Evolutionary conservation across 2,329 filamentous ascomycete species (phyloP).

Genomic region (Fusarium chlamydosporum): DNA sequence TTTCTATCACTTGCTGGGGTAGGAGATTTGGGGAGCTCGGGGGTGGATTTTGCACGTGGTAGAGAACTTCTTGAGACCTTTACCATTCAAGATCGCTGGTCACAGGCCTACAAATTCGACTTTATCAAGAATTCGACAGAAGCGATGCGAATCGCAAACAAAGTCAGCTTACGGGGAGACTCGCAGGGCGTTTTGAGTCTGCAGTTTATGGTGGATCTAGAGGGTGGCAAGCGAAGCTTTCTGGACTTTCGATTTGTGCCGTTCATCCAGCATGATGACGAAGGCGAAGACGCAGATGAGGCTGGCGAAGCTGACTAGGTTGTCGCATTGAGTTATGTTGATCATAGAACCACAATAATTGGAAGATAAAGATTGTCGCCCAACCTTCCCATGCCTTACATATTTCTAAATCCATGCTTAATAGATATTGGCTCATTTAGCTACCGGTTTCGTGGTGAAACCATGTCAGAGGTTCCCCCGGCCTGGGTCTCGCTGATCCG

Average conservation of each 20-base stretch:
- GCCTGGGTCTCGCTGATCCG: slow-evolving; percentile 31
- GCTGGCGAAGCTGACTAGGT: slow-evolving; percentile 27
- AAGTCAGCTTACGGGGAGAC: slow-evolving; percentile 92
- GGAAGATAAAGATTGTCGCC: slow-evolving; percentile 7
- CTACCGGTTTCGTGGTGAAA: neutral
- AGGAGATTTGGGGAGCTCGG: slow-evolving; percentile 71
- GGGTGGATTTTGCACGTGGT: slow-evolving; percentile 75
- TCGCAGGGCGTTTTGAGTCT: slow-evolving; percentile 90
- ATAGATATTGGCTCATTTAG: neutral
- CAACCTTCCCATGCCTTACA: slow-evolving; percentile 14
- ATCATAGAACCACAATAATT: slow-evolving; percentile 10
- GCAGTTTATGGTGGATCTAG: slow-evolving; percentile 95
- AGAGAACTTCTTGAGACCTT: slow-evolving; percentile 82
- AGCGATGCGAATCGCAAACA: slow-evolving; percentile 93
- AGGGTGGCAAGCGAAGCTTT: slow-evolving; percentile 77
- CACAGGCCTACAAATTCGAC: slow-evolving; percentile 87
- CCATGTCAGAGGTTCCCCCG: neutral
- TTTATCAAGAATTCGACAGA: slow-evolving; percentile 87
- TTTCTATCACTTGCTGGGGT: slow-evolving; percentile 80
- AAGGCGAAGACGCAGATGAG: slow-evolving; percentile 52
- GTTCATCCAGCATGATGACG: slow-evolving; percentile 73
- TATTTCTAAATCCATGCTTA: neutral
- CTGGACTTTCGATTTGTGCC: slow-evolving; percentile 88
- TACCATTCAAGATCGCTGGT: slow-evolving; percentile 70
- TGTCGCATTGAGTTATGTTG: slow-evolving; percentile 7